phyloP scores from a whole-genome alignment of 2,329 filamentous ascomycete species.

The Colletotrichum filicis region DNA sequence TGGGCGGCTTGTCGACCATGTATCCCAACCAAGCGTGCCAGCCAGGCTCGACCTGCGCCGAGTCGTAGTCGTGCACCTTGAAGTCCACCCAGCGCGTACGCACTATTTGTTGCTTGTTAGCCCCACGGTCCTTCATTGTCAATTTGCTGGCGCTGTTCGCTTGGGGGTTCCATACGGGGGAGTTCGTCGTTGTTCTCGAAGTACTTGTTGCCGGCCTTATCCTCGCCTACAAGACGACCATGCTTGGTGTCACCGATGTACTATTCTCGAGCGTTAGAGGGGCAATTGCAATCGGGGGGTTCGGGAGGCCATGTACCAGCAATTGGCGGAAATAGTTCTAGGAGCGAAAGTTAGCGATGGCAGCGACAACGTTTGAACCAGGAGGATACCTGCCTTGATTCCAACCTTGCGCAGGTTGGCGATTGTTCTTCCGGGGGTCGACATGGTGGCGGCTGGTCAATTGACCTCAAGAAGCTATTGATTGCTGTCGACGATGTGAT shows the following conservation, averaged over 20 bases:
- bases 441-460: constrained; percentile 73
- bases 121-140: constrained; percentile 18
- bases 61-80: constrained; percentile 85
- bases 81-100: constrained; percentile 98
- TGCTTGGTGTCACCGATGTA: constrained; percentile 92
- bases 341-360: constrained; percentile 35
- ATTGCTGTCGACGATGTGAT: constrained; percentile 15
- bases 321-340: constrained; percentile 94
- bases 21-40: constrained; percentile 99
- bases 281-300: constrained; percentile 35
- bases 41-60: constrained; percentile 89
- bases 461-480: constrained; percentile 40
- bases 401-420: constrained; percentile 89
- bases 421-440: constrained; percentile 87
- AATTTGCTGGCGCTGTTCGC: constrained; percentile 8
- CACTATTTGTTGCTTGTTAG: constrained; percentile 62
- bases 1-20: constrained; percentile 86
- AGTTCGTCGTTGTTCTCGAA: constrained; percentile 97
- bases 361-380: constrained; percentile 2
- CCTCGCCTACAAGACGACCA: constrained; percentile 84
- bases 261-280: constrained; percentile 47
- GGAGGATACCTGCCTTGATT: constrained; percentile 74
- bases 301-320: constrained; percentile 74
- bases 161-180: constrained; percentile 71
- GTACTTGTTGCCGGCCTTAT: constrained; percentile 97